Conservation (phyloP, 805 yeast genomes). For the Candida methanosorbosa region DNA sequence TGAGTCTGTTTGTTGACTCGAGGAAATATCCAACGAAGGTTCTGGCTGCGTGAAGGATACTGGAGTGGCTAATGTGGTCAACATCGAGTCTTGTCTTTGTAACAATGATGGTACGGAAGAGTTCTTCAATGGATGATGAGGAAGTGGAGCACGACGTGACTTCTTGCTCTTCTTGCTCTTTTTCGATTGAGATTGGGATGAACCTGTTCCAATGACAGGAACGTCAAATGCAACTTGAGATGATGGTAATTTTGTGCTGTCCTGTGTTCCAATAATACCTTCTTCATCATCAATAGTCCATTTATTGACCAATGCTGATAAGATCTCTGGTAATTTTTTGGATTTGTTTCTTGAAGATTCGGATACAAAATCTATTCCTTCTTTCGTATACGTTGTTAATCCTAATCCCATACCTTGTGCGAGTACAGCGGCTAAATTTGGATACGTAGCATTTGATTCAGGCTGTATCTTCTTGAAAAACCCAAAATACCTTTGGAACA, state of each 20-base stretch:
- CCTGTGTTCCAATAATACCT: not conserved
- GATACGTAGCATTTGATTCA: not conserved
- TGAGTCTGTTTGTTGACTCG: too few species aligned
- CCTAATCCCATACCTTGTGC: slow-evolving; percentile 7
- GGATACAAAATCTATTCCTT: not conserved
- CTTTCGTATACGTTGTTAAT: slow-evolving; percentile 2
- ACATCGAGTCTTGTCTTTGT: too few species aligned
- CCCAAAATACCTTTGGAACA: slow-evolving; percentile 2
- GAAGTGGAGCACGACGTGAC: too few species aligned
- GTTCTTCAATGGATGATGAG: too few species aligned
- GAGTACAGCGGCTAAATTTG: not conserved
- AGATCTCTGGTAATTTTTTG: slow-evolving; percentile 4
- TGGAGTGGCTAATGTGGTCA: too few species aligned
- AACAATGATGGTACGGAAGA: too few species aligned
- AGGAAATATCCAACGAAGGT: too few species aligned
- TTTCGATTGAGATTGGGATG: not conserved
- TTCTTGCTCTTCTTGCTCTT: too few species aligned
- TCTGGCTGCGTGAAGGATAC: too few species aligned
- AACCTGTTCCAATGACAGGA: not conserved
- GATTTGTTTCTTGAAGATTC: slow-evolving; percentile 1
- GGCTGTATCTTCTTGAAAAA: slow-evolving; percentile 4
- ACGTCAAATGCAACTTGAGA: not conserved
- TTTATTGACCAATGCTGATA: slow-evolving; percentile 7
- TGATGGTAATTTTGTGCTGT: not conserved
- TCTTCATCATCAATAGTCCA: slow-evolving; percentile 6